Percentiles rank a stretch among this genome's conserved stretches.
Conservation (phyloP, 2,329 filamentous ascomycete species). For the Sclerotiophoma versabilis region DNA sequence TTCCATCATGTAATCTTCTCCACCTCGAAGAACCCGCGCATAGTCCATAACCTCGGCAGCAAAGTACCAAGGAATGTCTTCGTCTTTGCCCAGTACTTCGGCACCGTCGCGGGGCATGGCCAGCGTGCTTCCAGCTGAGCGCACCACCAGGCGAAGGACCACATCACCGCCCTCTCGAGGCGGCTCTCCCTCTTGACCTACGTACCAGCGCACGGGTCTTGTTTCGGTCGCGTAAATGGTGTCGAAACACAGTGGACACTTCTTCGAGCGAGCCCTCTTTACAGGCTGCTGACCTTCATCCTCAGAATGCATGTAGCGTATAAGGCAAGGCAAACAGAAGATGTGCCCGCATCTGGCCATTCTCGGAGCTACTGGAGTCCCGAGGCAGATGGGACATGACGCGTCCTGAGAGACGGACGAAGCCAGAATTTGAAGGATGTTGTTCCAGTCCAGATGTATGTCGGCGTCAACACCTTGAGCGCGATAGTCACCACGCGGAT, state of each 20-base stretch:
- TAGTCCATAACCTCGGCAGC: slow-evolving; percentile 94
- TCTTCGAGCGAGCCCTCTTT: slow-evolving; percentile 83
- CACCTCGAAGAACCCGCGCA: slow-evolving; percentile 93
- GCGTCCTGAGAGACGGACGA: slow-evolving; percentile 87
- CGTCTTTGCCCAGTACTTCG: slow-evolving; percentile 70
- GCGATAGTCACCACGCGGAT: slow-evolving; percentile 79
- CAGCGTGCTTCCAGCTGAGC: slow-evolving; percentile 80
- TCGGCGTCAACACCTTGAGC: slow-evolving; percentile 86
- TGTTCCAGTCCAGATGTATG: slow-evolving; percentile 86
- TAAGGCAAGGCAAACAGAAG: slow-evolving; percentile 90
- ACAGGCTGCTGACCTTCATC: slow-evolving; percentile 68
- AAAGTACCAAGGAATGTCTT: slow-evolving; percentile 93
- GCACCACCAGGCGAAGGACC: slow-evolving; percentile 83
- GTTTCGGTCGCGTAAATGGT: slow-evolving; percentile 91
- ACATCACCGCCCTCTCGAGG: slow-evolving; percentile 88
- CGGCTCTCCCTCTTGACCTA: slow-evolving; percentile 81
- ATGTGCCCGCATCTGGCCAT: slow-evolving; percentile 99
- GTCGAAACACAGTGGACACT: slow-evolving; percentile 96
- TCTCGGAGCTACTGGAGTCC: slow-evolving; percentile 87
- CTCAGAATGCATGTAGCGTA: slow-evolving; percentile 92
- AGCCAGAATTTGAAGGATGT: slow-evolving; percentile 88
- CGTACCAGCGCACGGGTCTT: slow-evolving; percentile 87
- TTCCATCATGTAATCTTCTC: slow-evolving; percentile 81
- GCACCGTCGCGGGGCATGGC: slow-evolving; percentile 85
- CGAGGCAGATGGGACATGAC: slow-evolving; percentile 94